These are phyloP conservation scores for Pseudomicrostroma phylloplanum DNA, from an alignment of 1,284 basidiomycete species.

Conservation along the genomic window DNA sequence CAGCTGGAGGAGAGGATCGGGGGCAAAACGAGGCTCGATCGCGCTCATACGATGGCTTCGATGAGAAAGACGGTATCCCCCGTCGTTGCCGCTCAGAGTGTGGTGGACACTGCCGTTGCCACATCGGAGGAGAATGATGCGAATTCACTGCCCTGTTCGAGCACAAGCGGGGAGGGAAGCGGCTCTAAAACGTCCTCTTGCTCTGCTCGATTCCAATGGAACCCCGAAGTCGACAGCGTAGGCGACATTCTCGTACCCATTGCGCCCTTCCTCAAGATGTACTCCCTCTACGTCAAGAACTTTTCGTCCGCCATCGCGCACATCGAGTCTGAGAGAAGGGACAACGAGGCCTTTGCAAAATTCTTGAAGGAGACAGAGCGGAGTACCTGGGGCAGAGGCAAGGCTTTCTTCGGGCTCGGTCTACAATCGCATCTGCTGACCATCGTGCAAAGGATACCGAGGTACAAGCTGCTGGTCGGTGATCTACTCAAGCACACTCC, in stretches of 20 bases:
- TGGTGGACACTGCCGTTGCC: background rate
- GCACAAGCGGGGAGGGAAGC: constrained; percentile 63
- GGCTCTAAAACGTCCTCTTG: background rate
- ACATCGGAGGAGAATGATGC: background rate
- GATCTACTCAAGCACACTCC: constrained; percentile 42
- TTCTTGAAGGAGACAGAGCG: constrained; percentile 42
- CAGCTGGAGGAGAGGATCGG: constrained; percentile 54
- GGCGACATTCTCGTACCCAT: constrained; percentile 47
- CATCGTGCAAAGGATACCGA: constrained; percentile 48
- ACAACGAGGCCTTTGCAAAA: constrained; percentile 35
- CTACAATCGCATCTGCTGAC: constrained; percentile 47
- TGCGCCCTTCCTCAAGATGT: constrained; percentile 50
- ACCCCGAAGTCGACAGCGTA: constrained; percentile 30
- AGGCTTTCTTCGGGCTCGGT: constrained; percentile 32
- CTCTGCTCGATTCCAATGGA: constrained; percentile 21
- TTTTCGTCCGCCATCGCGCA: constrained; percentile 43
- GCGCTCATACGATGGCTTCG: background rate
- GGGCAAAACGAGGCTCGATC: constrained; percentile 43
- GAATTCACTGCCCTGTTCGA: constrained; percentile 61
- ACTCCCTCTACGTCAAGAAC: constrained; percentile 49
- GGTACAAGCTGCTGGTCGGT: constrained; percentile 44
- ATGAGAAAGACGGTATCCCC: background rate
- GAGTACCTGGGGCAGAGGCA: constrained; percentile 13
- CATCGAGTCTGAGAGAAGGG: constrained; percentile 40
- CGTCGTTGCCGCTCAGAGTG: background rate